Conservation (phyloP, 306 rosid species). For the Ormosia emarginata region DNA sequence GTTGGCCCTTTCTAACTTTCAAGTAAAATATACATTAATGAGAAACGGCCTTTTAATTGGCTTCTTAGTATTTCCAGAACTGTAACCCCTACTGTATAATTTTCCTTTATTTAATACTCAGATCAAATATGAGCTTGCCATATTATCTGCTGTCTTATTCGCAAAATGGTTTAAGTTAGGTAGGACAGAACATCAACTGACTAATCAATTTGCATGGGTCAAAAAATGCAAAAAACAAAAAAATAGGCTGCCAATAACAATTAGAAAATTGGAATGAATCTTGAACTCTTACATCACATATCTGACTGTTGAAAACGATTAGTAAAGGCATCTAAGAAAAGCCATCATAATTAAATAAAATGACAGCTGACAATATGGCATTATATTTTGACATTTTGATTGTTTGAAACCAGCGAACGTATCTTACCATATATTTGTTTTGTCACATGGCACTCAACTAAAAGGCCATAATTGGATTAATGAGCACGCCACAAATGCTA, state of each 20-base stretch:
- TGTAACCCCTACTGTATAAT: not conserved
- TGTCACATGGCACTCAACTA: conserved; percentile 16
- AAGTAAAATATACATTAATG: not conserved
- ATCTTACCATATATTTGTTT: not conserved
- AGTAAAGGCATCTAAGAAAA: conserved; percentile 15
- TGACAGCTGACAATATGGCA: not conserved
- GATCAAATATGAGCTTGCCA: not conserved
- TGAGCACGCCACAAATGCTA: conserved; percentile 9
- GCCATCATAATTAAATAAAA: not conserved
- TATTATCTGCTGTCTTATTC: not conserved
- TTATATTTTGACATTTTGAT: not conserved
- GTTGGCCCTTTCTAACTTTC: not conserved
- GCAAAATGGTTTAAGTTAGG: conserved; percentile 24
- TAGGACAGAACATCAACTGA: conserved; percentile 25
- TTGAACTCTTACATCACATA: conserved; percentile 2
- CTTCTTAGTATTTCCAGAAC: not conserved
- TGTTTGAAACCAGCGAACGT: not conserved
- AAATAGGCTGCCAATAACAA: conserved; percentile 12
- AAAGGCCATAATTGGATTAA: not conserved
- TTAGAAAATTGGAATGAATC: conserved; percentile 18
- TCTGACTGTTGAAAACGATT: conserved; percentile 16
- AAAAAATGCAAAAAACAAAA: not conserved
- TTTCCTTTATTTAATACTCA: not conserved
- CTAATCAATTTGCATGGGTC: not conserved
- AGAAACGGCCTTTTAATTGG: not conserved